These are phyloP conservation scores for Spergularia marina DNA, from an alignment of 148 eudicot species.

Conservation along the genomic window DNA sequence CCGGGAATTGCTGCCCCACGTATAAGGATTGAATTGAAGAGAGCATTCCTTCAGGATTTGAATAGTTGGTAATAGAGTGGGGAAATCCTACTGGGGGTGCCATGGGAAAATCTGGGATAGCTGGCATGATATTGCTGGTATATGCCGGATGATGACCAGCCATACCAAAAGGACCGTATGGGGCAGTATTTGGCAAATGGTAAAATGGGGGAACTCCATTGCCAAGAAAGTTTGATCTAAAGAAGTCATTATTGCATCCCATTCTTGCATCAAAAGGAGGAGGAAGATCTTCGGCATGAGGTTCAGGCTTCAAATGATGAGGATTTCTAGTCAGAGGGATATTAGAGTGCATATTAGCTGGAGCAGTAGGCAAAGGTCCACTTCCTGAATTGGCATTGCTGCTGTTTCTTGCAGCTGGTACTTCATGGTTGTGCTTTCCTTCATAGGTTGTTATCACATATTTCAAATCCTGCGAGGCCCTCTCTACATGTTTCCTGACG, in stretches of 20 bases:
- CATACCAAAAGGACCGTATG: conserved; percentile 31
- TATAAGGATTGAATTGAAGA: conserved; percentile 33
- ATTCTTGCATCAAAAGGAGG: conserved; percentile 33
- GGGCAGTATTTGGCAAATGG: conserved; percentile 36
- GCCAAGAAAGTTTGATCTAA: conserved; percentile 31
- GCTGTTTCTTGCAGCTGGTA: conserved; percentile 61
- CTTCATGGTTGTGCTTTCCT: conserved; percentile 77
- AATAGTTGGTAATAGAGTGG: conserved; percentile 24
- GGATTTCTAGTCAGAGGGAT: conserved; percentile 29
- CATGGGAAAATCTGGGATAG: conserved; percentile 34
- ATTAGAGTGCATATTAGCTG: conserved; percentile 27
- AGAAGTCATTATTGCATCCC: conserved; percentile 29
- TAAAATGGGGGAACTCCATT: conserved; percentile 37
- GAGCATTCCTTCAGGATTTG: conserved; percentile 26
- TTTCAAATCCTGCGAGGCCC: conserved; percentile 60
- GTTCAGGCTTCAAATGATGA: conserved; percentile 39
- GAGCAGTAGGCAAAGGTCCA: conserved; percentile 30
- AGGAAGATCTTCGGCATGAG: conserved; percentile 38
- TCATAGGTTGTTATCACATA: conserved; percentile 62
- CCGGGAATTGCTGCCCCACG: conserved; percentile 33
- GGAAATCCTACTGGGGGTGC: conserved; percentile 32
- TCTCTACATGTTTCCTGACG: conserved; percentile 79
- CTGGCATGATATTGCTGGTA: conserved; percentile 24
- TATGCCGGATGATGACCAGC: conserved; percentile 19
- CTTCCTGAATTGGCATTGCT: conserved; percentile 32